Evolutionary conservation across 75 land plant species (phyloP), one percentile per base, ranked within the genome.

Genomic region (Picea sitchensis): DNA sequence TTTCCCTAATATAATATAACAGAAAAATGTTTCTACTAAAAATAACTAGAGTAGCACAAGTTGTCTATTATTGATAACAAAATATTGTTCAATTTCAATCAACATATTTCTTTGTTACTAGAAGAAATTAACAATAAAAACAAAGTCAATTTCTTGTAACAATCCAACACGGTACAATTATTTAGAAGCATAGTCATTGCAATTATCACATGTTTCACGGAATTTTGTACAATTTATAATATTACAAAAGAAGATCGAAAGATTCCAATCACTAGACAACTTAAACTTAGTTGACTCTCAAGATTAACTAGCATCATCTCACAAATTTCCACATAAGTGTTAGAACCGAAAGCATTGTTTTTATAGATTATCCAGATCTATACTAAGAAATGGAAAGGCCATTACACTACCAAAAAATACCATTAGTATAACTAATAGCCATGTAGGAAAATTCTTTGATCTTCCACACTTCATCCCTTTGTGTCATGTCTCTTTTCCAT

Each of bases 331-430:
- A 13, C 32, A 14, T 34, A 1, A n/a, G 38, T 20, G n/a, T 38
- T 69, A 69, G 36, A 69, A 5, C 41, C 1, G 9, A 6, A 38
- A 69, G 5, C 13, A 67, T 41, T 12, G 44, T 5, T 38, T 36
- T 20, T 69, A 69, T 69, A 69, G 5, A 21, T 69, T 69, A 69
- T 51, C 15, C 21, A 69, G 2, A 11, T 69, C 73, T 21, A 86
- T 87, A 34, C 91, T 92, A 57, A 94, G 91, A 15, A 96, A 85
- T 23, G 99, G 99, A 81, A 96, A 79, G 18, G 97, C 94, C 96
- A 96, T 96, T 13, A 94, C 88, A 76, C 88, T 59, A 58, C 91
- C 91, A 81, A 96, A 91, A 23, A 93, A 78, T n/a, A 92, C 90
- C 64, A 92, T 60, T 14, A 94, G 65, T 32, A 94, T 18, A 2